Evolutionary conservation across 768 basidiomycete genomes (phyloP), one percentile per base, ranked within the genome.

Genomic region (Boletus tomentosulus): DNA sequence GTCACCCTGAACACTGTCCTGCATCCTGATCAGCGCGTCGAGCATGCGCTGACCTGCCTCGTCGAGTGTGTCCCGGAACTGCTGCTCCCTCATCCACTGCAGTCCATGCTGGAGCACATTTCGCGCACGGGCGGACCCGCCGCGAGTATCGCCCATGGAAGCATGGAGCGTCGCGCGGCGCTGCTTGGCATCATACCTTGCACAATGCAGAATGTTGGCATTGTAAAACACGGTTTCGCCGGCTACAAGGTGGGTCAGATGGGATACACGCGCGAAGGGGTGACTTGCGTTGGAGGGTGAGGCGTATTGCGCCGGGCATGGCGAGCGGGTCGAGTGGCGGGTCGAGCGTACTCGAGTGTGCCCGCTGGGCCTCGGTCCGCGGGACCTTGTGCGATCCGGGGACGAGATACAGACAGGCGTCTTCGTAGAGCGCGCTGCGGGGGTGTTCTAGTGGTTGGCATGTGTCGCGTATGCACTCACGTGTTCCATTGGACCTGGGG

Each of bases 141-240:
- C 85, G 8, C 78, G 76, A 4, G 74, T 71, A 54, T 84, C 80
- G 3, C 87, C 86, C 66, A 87, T 82, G 44, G 74, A 80, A 0
- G 78, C 88, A 58, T 90, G 89, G 6, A 92, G 74, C 3, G 89
- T 91, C 28, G 82, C 81, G 3, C 89, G 76, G 33, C 68, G 71
- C 22, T 66, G 64, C 19, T 65, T 65, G 1, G 77, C 71, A 54
- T 75, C 76, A 65, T 91, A 91, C 6, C 77, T 74, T 5, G 83
- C 87, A 51, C 86, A 86, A 60, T 91, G 89, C 10, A 91, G 73
- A 53, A 90, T 84, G 64, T 91, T 90, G 58, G 78, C 82, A 63
- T 88, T 87, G 66, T 91, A 90, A 67, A 91, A 90, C 24, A 87
- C 85, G 0, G 85, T 85, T 54, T 91, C 84, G 0, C 88, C 87